Evolutionary conservation across 345 rosid genomes (phyloP).

Genomic region (Aegle marmelos): DNA sequence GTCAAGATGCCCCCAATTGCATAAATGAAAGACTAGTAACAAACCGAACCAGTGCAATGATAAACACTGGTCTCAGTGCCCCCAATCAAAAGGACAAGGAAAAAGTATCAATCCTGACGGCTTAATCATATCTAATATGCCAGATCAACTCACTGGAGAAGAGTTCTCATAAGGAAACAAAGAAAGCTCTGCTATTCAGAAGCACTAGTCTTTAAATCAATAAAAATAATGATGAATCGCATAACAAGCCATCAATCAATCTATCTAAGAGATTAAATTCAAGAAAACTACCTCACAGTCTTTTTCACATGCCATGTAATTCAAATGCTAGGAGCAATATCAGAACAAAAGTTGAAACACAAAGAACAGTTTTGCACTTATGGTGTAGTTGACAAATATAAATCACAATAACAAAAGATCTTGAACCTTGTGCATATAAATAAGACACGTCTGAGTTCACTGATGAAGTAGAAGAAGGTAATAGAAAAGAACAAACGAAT

Average conservation of each 20-base stretch:
- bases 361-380: neutral
- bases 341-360: neutral
- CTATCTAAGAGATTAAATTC: neutral
- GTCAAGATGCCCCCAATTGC: neutral
- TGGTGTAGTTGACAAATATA: neutral
- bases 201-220: neutral
- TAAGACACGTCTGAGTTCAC: neutral
- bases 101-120: neutral
- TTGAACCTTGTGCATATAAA: neutral
- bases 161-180: neutral
- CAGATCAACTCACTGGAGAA: neutral
- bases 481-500: neutral
- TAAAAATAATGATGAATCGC: too few relatives aligned
- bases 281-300: neutral
- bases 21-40: neutral
- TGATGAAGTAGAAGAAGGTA: neutral
- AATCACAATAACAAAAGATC: neutral
- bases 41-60: neutral
- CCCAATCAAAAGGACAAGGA: neutral
- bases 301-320: neutral
- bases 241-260: neutral
- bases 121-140: neutral
- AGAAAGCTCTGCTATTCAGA: neutral
- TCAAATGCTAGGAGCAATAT: neutral
- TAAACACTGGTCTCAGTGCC: neutral